These are phyloP conservation scores for Solanum sitiens DNA, from an alignment of 257 asterid genomes.

Conservation along the genomic window DNA sequence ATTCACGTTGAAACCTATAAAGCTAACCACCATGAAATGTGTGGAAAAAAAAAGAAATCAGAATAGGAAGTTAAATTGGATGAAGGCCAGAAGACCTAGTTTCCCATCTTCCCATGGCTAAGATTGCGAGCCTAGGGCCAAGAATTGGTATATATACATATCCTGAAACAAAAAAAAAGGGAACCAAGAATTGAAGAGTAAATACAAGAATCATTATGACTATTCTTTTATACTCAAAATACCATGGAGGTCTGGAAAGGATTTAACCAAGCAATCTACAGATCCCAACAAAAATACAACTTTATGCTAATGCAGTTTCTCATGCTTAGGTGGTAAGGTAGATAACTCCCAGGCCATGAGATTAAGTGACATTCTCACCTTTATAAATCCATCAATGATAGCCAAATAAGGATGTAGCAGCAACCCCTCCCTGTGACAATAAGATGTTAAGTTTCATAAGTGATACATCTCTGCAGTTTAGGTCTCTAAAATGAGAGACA, in stretches of 20 bases:
- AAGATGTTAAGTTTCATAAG: not conserved
- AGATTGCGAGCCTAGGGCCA: not conserved
- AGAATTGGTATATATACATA: not conserved
- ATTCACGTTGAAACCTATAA: not conserved
- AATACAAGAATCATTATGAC: not conserved
- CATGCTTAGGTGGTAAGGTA: not conserved
- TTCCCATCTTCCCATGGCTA: not conserved
- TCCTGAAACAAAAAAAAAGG: not conserved
- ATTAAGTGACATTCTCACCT: constrained; percentile 15
- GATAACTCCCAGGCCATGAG: not conserved
- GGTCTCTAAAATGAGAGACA: not conserved
- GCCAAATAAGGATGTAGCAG: not conserved
- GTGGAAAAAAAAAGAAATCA: not conserved
- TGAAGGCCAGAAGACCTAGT: not conserved
- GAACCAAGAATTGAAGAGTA: constrained; percentile 14
- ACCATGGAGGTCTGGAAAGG: not conserved
- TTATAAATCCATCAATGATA: constrained; percentile 7
- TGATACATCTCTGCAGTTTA: not conserved
- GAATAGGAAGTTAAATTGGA: not conserved
- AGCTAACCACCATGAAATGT: not conserved
- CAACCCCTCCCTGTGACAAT: constrained; percentile 14
- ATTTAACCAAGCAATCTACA: not conserved
- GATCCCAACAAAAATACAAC: not conserved
- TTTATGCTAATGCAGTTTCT: not conserved
- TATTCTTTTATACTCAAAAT: not conserved